A percentile compares a stretch with the other conserved stretches of the same genome.
Evolutionary conservation across 2,329 filamentous ascomycete genomes (phyloP).

Genomic region (Thelonectria olida): DNA sequence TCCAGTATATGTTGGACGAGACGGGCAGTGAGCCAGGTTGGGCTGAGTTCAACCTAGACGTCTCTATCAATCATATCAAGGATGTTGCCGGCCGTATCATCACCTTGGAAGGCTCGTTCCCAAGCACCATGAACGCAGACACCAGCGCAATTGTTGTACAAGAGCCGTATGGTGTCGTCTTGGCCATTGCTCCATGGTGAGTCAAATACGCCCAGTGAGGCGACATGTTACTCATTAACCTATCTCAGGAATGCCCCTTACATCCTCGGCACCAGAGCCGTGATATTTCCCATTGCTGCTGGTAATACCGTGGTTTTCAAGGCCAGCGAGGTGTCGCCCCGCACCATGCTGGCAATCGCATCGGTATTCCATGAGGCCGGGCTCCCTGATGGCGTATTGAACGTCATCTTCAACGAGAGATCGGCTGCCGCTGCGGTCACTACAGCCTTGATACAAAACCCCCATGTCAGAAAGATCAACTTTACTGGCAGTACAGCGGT

Average conservation of each 20-base stretch:
- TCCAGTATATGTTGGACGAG: slow-evolving; percentile 64
- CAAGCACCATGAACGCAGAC: slow-evolving; percentile 42
- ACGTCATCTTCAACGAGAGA: slow-evolving; percentile 73
- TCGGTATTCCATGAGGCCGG: slow-evolving; percentile 77
- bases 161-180: slow-evolving; percentile 81
- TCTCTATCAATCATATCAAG: slow-evolving; percentile 49
- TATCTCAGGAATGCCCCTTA: slow-evolving; percentile 63
- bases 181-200: slow-evolving; percentile 85
- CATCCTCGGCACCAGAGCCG: slow-evolving; percentile 62
- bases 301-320: slow-evolving; percentile 84
- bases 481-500: slow-evolving; percentile 84
- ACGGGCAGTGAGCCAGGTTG: slow-evolving; percentile 52
- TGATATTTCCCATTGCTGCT: slow-evolving; percentile 74
- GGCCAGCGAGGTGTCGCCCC: slow-evolving; percentile 73
- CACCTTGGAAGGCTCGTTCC: slow-evolving; percentile 50
- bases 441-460: slow-evolving; percentile 71
- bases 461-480: slow-evolving; percentile 80
- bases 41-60: slow-evolving; percentile 51
- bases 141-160: slow-evolving; percentile 70
- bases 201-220: slow-evolving; percentile 22
- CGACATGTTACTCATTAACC: not conserved
- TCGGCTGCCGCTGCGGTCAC: slow-evolving; percentile 75
- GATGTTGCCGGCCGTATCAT: slow-evolving; percentile 56
- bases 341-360: slow-evolving; percentile 69
- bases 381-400: slow-evolving; percentile 78